Percentiles rank a stretch among this genome's conserved stretches.
These are phyloP conservation scores for Yamagishiella unicocca DNA, from an alignment of 139 green algal genomes.

Conservation along the genomic window DNA sequence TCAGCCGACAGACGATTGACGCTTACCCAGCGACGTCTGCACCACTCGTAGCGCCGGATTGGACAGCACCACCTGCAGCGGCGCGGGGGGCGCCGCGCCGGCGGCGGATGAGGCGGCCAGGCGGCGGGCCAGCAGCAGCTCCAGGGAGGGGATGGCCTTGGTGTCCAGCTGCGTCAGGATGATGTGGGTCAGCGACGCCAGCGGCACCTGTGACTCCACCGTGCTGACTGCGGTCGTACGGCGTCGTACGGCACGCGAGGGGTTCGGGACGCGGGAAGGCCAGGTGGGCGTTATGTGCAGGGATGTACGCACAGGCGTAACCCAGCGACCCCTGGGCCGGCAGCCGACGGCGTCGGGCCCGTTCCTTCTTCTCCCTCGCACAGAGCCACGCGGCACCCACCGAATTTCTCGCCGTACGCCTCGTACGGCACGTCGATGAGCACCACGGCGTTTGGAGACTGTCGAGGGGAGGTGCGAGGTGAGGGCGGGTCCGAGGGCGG, in stretches of 20 bases:
- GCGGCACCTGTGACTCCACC: constrained; percentile 47
- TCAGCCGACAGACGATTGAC: neutral
- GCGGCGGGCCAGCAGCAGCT: constrained; percentile 68
- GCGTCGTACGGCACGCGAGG: no score
- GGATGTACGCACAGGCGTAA: no score
- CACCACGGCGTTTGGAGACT: constrained; percentile 48
- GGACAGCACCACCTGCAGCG: constrained; percentile 80
- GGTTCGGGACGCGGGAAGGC: no score
- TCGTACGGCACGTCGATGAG: constrained; percentile 89
- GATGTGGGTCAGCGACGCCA: constrained; percentile 72
- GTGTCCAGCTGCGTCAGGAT: constrained; percentile 92
- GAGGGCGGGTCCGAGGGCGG: no score
- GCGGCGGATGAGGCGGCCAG: neutral
- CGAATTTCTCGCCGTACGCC: constrained; percentile 77
- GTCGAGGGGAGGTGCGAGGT: no score
- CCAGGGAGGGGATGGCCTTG: constrained; percentile 80
- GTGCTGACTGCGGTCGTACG: constrained; percentile 64
- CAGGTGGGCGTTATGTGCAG: no score
- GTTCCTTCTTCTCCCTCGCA: no score
- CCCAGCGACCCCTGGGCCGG: no score
- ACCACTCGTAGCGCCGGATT: constrained; percentile 83
- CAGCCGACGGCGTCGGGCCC: no score
- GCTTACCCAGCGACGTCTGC: constrained; percentile 56
- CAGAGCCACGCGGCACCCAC: constrained; percentile 47
- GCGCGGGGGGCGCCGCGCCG: neutral